phyloP scores from a whole-genome alignment of 1,284 basidiomycete species.

The Sanguinoderma infundibulare region DNA sequence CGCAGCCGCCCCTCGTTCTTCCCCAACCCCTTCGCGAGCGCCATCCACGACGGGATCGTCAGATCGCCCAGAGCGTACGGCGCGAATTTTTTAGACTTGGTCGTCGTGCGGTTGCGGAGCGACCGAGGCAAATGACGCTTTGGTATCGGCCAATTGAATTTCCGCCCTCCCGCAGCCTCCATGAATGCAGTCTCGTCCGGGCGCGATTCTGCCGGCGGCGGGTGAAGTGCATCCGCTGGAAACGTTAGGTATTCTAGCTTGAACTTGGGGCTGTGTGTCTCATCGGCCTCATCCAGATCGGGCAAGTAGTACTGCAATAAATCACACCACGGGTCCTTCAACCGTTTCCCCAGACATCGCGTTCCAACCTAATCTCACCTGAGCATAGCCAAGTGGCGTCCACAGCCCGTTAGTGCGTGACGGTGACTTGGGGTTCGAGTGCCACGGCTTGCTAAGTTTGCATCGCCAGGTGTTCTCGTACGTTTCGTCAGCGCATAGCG shows the following conservation, averaged over 20 bases:
- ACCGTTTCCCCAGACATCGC: constrained; percentile 1
- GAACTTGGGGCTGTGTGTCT: constrained; percentile 62
- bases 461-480: constrained; percentile 65
- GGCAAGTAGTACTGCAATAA: constrained; percentile 75
- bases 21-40: constrained; percentile 69
- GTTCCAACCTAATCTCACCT: constrained; percentile 50
- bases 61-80: constrained; percentile 76
- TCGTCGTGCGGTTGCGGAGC: constrained; percentile 47
- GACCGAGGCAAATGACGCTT: constrained; percentile 64
- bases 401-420: constrained; percentile 72
- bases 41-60: constrained; percentile 81
- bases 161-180: background rate
- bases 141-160: constrained; percentile 62
- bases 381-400: constrained; percentile 81
- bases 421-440: constrained; percentile 69
- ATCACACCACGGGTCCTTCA: constrained; percentile 11
- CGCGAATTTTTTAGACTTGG: constrained; percentile 61
- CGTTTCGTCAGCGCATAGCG: constrained; percentile 52
- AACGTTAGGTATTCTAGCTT: constrained; percentile 84
- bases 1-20: constrained; percentile 60
- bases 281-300: constrained; percentile 59
- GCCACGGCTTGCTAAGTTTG: constrained; percentile 58
- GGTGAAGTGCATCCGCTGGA: constrained; percentile 44
- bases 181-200: background rate
- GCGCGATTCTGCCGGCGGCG: constrained; percentile 31